Conservation (phyloP, 2,329 filamentous ascomycete species). For the Monosporascus sp. region DNA sequence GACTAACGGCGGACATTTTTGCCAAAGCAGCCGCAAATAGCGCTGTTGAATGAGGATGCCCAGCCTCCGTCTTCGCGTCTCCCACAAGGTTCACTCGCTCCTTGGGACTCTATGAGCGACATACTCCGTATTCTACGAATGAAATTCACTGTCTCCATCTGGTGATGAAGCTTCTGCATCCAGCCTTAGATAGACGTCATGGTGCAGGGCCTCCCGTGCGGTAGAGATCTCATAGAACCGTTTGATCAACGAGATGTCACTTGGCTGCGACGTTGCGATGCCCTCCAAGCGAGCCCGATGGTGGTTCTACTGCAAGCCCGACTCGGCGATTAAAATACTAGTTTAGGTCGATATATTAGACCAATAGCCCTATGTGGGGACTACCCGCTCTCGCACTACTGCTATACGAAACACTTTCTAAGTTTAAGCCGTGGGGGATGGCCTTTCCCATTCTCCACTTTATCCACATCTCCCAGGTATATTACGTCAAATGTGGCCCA, state of each 20-base stretch:
- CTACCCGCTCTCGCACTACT: no score
- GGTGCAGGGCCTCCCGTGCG: background rate
- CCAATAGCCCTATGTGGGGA: no score
- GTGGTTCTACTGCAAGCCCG: background rate
- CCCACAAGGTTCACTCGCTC: background rate
- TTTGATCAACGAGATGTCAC: no score
- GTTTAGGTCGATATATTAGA: no score
- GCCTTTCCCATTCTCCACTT: no score
- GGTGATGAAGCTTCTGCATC: background rate
- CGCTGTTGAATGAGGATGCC: background rate
- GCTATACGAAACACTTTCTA: no score
- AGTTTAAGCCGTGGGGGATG: no score
- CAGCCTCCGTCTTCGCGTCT: background rate
- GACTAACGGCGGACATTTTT: background rate
- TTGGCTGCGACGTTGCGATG: background rate
- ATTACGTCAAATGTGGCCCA: no score
- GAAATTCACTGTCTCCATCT: background rate
- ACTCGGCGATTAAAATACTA: no score
- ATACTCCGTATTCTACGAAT: no score
- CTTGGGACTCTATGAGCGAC: background rate
- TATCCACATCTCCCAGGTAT: no score
- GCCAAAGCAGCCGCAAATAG: background rate
- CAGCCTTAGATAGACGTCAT: background rate
- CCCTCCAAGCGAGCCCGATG: background rate
- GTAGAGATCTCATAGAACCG: no score